Percentiles rank a stretch among this genome's conserved stretches.
phyloP scores from a whole-genome alignment of 352 stramenopile genomes.

The Paralagenidium karlingii region DNA sequence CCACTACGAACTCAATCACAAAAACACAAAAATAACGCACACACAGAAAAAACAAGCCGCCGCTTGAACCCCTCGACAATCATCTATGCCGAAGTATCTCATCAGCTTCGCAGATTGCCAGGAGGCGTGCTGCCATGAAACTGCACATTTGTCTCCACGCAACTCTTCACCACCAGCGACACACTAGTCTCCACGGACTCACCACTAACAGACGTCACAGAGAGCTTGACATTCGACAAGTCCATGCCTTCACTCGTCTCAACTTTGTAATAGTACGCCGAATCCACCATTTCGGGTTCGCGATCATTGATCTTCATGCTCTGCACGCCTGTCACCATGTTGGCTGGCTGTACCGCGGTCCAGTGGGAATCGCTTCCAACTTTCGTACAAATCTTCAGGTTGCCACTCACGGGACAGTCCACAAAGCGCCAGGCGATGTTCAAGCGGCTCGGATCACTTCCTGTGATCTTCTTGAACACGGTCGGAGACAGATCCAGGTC shows the following conservation, averaged over 20 bases:
- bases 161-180: conserved; percentile 12
- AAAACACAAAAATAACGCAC: no score
- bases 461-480: conserved; percentile 59
- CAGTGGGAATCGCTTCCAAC: conserved; percentile 49
- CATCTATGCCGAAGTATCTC: no score
- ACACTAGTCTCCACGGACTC: conserved; percentile 16
- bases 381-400: conserved; percentile 56
- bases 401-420: conserved; percentile 31
- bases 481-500: conserved; percentile 48
- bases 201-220: conserved; percentile 14
- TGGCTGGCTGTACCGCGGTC: conserved; percentile 46
- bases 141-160: conserved; percentile 15
- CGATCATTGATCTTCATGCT: conserved; percentile 31
- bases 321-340: conserved; percentile 31
- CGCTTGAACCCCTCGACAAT: no score
- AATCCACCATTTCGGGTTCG: conserved; percentile 16
- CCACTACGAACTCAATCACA: no score
- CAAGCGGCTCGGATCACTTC: conserved; percentile 28
- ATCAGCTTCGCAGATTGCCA: no score
- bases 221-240: conserved; percentile 10
- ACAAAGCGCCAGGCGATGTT: conserved; percentile 45
- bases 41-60: no score
- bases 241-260: conserved; percentile 7
- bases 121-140: no score
- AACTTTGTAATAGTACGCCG: conserved; percentile 23